Percentiles rank a stretch among this genome's conserved stretches.
Evolutionary conservation across 129 eudicot species (phyloP).

Genomic region (Artemisia annua): DNA sequence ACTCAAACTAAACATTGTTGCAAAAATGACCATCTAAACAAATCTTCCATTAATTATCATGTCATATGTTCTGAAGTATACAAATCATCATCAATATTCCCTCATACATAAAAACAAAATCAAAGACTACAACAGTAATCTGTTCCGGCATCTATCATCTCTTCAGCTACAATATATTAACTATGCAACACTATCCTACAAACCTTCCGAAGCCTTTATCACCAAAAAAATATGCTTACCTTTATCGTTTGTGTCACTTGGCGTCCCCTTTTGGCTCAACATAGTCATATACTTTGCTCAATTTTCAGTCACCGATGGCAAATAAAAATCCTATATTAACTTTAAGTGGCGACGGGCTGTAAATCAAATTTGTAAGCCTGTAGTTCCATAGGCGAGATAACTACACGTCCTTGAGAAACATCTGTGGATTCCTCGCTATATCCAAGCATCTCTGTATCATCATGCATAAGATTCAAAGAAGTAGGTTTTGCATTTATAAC

Average conservation of each 20-base stretch:
- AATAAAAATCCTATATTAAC: neutral
- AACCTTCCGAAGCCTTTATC: constrained; percentile 7
- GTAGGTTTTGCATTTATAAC: constrained; percentile 71
- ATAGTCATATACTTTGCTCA: neutral
- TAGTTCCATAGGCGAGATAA: constrained; percentile 88
- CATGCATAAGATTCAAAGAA: constrained; percentile 86
- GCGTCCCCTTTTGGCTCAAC: constrained; percentile 11
- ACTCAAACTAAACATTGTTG: neutral
- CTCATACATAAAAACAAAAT: constrained; percentile 28
- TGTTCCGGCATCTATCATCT: constrained; percentile 13
- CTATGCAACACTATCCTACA: constrained; percentile 12
- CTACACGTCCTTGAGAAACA: constrained; percentile 75
- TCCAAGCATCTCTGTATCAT: constrained; percentile 88
- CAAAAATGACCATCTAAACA: constrained; percentile 4
- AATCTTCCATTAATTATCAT: constrained; percentile 4
- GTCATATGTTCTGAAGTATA: constrained; percentile 28
- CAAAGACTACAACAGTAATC: constrained; percentile 18
- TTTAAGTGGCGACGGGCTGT: constrained; percentile 36
- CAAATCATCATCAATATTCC: constrained; percentile 27
- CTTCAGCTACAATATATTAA: constrained; percentile 15
- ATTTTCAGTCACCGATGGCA: neutral
- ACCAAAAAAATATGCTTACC: constrained; percentile 9
- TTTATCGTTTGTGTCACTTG: neutral
- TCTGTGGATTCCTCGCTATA: constrained; percentile 58
- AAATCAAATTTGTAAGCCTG: constrained; percentile 85